Evolutionary conservation across 1,284 basidiomycete genomes (phyloP), one percentile per base, ranked within the genome.

Genomic region (Fomitopsis schrenkii): DNA sequence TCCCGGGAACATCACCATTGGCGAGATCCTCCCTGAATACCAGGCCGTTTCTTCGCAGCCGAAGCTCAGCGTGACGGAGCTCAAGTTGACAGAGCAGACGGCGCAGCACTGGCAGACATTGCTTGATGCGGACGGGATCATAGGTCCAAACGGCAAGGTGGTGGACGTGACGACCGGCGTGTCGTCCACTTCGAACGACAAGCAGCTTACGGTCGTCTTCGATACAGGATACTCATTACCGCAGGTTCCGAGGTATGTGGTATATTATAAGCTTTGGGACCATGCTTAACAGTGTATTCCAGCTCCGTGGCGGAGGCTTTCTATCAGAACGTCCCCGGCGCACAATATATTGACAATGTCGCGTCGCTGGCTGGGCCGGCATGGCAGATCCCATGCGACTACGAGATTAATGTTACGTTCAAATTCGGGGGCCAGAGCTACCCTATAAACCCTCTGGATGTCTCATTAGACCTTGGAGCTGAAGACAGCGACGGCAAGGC

Each of bases 141-240:
- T 75, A n/a, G 71, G 71, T 0, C 68, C 72, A 2, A 68, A 78
- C 35, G 78, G 78, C n/a, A 57, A 73, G 26, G 62, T 76, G 30
- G 80, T 86, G 41, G 64, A 76, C 7, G 67, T 83, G 45, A 71
- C 66, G 19, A 78, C 81, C 0, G 71, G 68, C 14, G 83, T 85
- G 2, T 66, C 72, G 17, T 66, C 75, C 19, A 77, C 78, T 1
- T 63, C 68, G 17, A 76, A 80, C 60, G 72, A 72, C 36, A 74
- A 75, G 10, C 82, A 82, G 65, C 72, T 80, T 3, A 84, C 81
- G 3, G 69, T 68, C 1, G 75, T 88, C 3, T 72, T 88, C 45
- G 86, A 88, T 66, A 83, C 83, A 2, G 87, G 87, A 0, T 88
- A 84, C 66, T 80, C 83, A 1, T 71, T 87, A 10, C 80, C 84